These are phyloP conservation scores for Venturia oleaginea DNA, from an alignment of 2,329 filamentous ascomycete genomes.

Conservation along the genomic window DNA sequence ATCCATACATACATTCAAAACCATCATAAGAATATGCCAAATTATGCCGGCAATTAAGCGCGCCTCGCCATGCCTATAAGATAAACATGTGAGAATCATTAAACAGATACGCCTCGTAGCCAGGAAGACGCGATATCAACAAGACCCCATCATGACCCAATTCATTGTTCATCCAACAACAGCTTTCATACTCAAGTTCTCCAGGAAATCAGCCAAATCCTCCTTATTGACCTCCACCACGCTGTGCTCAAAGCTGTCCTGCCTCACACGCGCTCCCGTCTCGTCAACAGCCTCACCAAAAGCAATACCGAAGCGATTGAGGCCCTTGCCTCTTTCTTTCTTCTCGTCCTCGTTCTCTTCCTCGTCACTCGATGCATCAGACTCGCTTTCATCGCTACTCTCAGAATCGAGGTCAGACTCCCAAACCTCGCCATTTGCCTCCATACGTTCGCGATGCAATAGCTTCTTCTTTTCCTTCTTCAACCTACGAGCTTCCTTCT, in stretches of 20 bases:
- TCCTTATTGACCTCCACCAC: conserved; percentile 98
- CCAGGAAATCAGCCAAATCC: conserved; percentile 81
- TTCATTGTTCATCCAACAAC: conserved; percentile 61
- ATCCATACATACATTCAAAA: too few relatives aligned
- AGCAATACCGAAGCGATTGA: conserved; percentile 87
- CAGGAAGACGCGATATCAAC: too few relatives aligned
- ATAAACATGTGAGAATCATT: too few relatives aligned
- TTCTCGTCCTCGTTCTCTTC: conserved; percentile 48
- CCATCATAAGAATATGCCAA: too few relatives aligned
- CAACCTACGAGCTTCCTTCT: conserved; percentile 44
- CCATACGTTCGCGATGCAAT: conserved; percentile 38
- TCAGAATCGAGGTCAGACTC: conserved; percentile 45
- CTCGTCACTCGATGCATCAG: conserved; percentile 36
- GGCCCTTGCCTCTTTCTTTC: conserved; percentile 55
- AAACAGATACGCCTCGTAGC: too few relatives aligned
- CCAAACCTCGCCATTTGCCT: conserved; percentile 52
- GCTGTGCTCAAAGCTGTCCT: conserved; percentile 95
- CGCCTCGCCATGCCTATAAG: too few relatives aligned
- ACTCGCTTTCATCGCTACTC: conserved; percentile 38
- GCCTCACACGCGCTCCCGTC: conserved; percentile 79
- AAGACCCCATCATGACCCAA: too few relatives aligned
- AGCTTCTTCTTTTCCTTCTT: conserved; percentile 49
- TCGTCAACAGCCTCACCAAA: conserved; percentile 93
- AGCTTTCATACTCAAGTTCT: conserved; percentile 82
- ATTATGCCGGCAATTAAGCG: too few relatives aligned